A percentile compares a stretch with the other conserved stretches of the same genome.
Conservation (phyloP, 805 yeast genomes). For the Candida ovalis region DNA sequence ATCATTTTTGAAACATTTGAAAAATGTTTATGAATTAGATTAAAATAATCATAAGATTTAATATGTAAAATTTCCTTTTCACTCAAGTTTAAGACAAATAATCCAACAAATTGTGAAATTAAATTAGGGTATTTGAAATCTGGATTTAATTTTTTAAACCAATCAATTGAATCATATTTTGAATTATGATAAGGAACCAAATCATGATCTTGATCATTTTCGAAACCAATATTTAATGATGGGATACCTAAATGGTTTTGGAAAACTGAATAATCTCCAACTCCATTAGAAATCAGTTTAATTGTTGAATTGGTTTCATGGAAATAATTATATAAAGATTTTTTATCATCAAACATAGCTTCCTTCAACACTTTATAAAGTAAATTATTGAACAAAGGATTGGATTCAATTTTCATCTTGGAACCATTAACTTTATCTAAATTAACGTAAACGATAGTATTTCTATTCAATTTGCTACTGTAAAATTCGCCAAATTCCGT, state of each 20-base stretch:
- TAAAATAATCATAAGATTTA: slow-evolving; percentile 44
- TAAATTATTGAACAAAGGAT: slow-evolving; percentile 52
- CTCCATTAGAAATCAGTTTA: slow-evolving; percentile 42
- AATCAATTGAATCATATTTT: slow-evolving; percentile 51
- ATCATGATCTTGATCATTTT: slow-evolving; percentile 34
- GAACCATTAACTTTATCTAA: slow-evolving; percentile 55
- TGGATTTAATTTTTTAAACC: slow-evolving; percentile 48
- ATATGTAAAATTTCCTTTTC: slow-evolving; percentile 57
- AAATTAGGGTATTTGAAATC: slow-evolving; percentile 50
- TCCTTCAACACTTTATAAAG: slow-evolving; percentile 42
- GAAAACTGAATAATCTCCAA: slow-evolving; percentile 53
- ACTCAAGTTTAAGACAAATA: slow-evolving; percentile 47
- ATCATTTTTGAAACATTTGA: slow-evolving; percentile 20
- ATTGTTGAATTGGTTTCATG: slow-evolving; percentile 33
- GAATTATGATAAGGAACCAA: slow-evolving; percentile 58
- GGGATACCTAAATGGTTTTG: slow-evolving; percentile 69
- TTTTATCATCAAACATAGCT: slow-evolving; percentile 39
- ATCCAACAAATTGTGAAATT: slow-evolving; percentile 57
- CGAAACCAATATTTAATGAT: slow-evolving; percentile 47
- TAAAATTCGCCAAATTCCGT: slow-evolving; percentile 54
- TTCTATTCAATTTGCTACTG: slow-evolving; percentile 35
- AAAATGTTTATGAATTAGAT: slow-evolving; percentile 37
- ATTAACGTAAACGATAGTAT: slow-evolving; percentile 49
- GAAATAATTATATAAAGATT: slow-evolving; percentile 49
- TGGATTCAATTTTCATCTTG: slow-evolving; percentile 42